Evolutionary conservation across 2,329 filamentous ascomycete species (phyloP).

Genomic region (Sclerotinia sclerotiorum): DNA sequence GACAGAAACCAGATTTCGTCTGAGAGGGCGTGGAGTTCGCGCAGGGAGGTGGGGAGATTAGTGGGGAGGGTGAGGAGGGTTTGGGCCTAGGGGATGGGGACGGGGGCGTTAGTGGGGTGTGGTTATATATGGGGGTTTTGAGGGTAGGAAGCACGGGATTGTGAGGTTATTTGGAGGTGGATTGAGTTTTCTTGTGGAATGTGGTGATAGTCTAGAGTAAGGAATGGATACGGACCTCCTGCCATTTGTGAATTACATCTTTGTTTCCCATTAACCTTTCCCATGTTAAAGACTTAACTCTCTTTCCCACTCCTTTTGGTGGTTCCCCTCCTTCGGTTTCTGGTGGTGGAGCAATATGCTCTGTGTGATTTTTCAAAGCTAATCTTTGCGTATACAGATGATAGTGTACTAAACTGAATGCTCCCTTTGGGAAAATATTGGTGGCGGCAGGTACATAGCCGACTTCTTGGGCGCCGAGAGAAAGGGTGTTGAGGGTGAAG

Average conservation of each 20-base stretch:
- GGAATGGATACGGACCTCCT: conserved; percentile 63
- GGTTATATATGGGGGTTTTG: not conserved
- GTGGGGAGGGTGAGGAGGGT: conserved; percentile 85
- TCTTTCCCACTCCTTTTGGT: conserved; percentile 54
- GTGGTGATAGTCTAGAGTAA: not conserved
- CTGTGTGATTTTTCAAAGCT: conserved; percentile 46
- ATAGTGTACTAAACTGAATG: conserved; percentile 79
- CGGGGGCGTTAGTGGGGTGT: conserved; percentile 2
- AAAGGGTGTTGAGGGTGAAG: conserved; percentile 73
- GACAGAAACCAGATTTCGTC: conserved; percentile 92
- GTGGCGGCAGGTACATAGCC: conserved; percentile 86
- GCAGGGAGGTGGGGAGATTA: conserved; percentile 72
- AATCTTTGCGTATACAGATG: conserved; percentile 69
- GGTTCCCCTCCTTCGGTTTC: conserved; percentile 38
- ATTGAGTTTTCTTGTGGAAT: not conserved
- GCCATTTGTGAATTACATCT: conserved; percentile 74
- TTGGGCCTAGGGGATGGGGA: conserved; percentile 55
- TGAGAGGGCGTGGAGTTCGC: conserved; percentile 76
- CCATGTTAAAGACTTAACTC: conserved; percentile 71
- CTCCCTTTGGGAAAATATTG: conserved; percentile 75
- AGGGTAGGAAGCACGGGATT: not conserved
- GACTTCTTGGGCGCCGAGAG: conserved; percentile 75
- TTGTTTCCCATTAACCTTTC: conserved; percentile 74
- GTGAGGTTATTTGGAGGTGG: not conserved
- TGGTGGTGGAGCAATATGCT: conserved; percentile 43